Conservation (phyloP, 1,139 yeast species). For the Entelexis sorbosivorans region DNA sequence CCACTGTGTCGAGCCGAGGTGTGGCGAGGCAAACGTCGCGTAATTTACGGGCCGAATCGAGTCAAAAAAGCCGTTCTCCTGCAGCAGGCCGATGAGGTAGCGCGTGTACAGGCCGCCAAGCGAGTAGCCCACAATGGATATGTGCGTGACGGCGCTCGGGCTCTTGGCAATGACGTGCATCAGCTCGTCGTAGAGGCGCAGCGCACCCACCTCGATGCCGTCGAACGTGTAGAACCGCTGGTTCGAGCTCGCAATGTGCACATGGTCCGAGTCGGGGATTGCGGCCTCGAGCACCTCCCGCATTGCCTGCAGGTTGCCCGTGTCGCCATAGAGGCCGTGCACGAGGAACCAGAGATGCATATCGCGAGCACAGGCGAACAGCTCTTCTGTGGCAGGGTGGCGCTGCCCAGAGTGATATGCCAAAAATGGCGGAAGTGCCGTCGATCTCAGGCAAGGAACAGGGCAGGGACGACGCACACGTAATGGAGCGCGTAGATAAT, state of each 20-base stretch:
- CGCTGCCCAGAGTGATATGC: neutral
- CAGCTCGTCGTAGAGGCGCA: conserved; percentile 50
- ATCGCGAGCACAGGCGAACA: neutral
- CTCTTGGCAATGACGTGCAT: conserved; percentile 13
- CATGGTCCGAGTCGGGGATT: conserved; percentile 18
- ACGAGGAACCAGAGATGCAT: conserved; percentile 32
- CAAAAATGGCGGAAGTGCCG: no score
- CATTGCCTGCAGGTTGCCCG: conserved; percentile 56
- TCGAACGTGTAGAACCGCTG: conserved; percentile 66
- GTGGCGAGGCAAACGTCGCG: conserved; percentile 87
- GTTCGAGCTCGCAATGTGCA: conserved; percentile 58
- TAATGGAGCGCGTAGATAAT: no score
- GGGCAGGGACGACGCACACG: neutral
- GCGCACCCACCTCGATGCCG: conserved; percentile 65
- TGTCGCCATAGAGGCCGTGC: conserved; percentile 82
- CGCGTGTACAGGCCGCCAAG: conserved; percentile 47
- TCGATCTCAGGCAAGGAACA: neutral
- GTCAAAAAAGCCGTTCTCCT: conserved; percentile 43
- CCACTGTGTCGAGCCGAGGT: conserved; percentile 44
- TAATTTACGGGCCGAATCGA: conserved; percentile 47
- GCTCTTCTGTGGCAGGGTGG: neutral
- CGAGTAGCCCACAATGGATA: conserved; percentile 46
- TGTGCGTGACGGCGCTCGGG: conserved; percentile 24
- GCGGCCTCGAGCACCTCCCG: conserved; percentile 34
- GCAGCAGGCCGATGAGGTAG: conserved; percentile 59